A percentile compares a stretch with the other conserved stretches of the same genome.
phyloP scores from a whole-genome alignment of 2,329 filamentous ascomycete species.

The Fusarium brachygibbosum region DNA sequence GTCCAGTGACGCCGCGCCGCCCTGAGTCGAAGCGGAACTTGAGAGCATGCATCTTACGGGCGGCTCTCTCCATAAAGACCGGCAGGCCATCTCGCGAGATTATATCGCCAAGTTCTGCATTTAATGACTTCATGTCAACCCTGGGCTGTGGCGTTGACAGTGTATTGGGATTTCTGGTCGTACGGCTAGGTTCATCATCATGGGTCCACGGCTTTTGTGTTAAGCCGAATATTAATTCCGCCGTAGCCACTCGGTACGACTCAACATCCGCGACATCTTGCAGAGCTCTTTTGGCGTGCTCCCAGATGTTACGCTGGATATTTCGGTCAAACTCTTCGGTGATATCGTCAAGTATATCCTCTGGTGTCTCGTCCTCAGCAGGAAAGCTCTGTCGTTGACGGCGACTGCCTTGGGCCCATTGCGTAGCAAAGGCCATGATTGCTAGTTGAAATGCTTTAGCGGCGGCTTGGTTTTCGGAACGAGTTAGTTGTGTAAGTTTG shows the following conservation, averaged over 20 bases:
- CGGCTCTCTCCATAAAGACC: slow-evolving; percentile 44
- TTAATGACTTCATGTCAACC: slow-evolving; percentile 27
- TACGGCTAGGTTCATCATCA: slow-evolving; percentile 22
- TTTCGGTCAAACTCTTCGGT: slow-evolving; percentile 55
- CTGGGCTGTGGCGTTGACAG: slow-evolving; percentile 9
- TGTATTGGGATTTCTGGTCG: neutral
- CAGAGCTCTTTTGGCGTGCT: slow-evolving; percentile 53
- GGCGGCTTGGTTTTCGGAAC: slow-evolving; percentile 36
- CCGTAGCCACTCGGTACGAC: slow-evolving; percentile 55
- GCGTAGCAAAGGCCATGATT: slow-evolving; percentile 48
- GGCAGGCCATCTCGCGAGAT: slow-evolving; percentile 44
- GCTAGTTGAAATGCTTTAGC: slow-evolving; percentile 40
- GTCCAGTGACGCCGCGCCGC: slow-evolving; percentile 28
- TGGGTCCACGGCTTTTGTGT: slow-evolving; percentile 52
- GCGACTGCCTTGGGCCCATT: slow-evolving; percentile 48
- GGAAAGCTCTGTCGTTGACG: slow-evolving; percentile 44
- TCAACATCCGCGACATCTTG: slow-evolving; percentile 54
- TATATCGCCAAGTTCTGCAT: slow-evolving; percentile 37
- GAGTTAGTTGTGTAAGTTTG: slow-evolving; percentile 39
- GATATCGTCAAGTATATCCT: slow-evolving; percentile 40
- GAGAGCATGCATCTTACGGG: slow-evolving; percentile 47
- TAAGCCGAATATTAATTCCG: slow-evolving; percentile 56
- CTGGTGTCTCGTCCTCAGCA: slow-evolving; percentile 24
- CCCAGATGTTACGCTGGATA: slow-evolving; percentile 55
- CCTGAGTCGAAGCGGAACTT: slow-evolving; percentile 44